phyloP scores from a whole-genome alignment of 257 asterid species.

The Leptodermis oblonga region DNA sequence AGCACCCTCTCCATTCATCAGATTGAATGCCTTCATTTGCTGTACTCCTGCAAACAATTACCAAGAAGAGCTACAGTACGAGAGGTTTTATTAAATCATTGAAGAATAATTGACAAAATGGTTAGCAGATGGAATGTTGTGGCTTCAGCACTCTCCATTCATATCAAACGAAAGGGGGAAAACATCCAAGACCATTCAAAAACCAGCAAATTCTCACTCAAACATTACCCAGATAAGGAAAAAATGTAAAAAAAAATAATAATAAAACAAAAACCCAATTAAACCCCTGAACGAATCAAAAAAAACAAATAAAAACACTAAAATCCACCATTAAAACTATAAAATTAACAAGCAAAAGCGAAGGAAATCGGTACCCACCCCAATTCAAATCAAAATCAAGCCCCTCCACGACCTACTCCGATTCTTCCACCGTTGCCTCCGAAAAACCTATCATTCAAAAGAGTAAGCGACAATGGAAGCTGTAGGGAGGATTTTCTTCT shows the following conservation, averaged over 20 bases:
- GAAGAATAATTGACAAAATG: neutral
- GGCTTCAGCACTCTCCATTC: too few species aligned
- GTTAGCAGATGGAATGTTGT: too few species aligned
- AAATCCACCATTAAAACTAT: neutral
- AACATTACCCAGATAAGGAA: neutral
- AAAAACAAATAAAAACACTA: neutral
- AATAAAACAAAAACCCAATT: too few species aligned
- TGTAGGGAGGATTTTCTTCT: conserved; percentile 40
- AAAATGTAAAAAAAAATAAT: neutral
- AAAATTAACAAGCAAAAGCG: neutral
- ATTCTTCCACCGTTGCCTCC: neutral
- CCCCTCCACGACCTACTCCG: neutral
- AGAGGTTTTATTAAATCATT: neutral
- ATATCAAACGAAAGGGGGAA: conserved; percentile 5
- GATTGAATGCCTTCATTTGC: too few species aligned
- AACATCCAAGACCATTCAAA: neutral
- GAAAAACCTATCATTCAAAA: conserved; percentile 2
- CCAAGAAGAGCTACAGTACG: neutral
- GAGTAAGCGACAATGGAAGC: too few species aligned
- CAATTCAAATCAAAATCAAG: neutral
- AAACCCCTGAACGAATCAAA: neutral
- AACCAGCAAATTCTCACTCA: too few species aligned
- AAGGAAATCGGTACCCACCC: neutral
- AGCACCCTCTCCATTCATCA: conserved; percentile 35
- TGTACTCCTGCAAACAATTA: neutral